Base-by-base conservation (phyloP, 768 basidiomycete genomes). In the Astraeus odoratus region DNA sequence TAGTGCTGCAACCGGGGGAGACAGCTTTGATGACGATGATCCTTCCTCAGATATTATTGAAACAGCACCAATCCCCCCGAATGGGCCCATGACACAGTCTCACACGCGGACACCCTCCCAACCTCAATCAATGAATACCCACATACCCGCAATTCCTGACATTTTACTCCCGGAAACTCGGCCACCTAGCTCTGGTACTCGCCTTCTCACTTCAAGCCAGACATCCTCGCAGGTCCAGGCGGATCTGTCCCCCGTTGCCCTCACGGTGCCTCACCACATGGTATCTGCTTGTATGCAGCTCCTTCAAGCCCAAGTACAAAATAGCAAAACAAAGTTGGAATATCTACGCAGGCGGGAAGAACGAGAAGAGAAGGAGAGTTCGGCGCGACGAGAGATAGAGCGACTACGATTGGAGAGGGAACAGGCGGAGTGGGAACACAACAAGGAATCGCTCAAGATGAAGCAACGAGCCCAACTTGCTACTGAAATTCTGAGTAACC, bases 401-500 rank as follows among this genome's bases (percentile, higher is more conserved):
- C 70, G 74, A 22, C 46, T 73, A 43, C 72, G 74, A 47, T 54
- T 74, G 44, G 80, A 81, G 54, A 69, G 75, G 35, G 82, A 83
- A 55, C 64, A 72, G 39, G 72, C 69, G 19, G 79, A 80, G 48
- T 72, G 74, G 54, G 77, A 80, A 48, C 71, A 70, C 48, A 68
- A 63, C 48, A 76, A 74, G 55, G 71, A 76, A 46, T 67, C 70
- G n/a, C 65, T 65, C 25, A 67, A 67, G 41, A 69, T 70, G 39
- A 83, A 76, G 61, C 78, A 82, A 48, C 82, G 77, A 54, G 76
- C 77, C 20, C 76, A 80, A 47, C 74, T 76, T 48, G 86, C 86
- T 19, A 77, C 81, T 46, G 81, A 84, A 42, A 49, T 88, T 31
- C 63, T 88, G 50, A 69, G 71, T 18, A 84, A 79, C 50, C 72